Base-by-base conservation (phyloP, 176 grass and related monocot genomes). In the Cenchrus americanus region DNA sequence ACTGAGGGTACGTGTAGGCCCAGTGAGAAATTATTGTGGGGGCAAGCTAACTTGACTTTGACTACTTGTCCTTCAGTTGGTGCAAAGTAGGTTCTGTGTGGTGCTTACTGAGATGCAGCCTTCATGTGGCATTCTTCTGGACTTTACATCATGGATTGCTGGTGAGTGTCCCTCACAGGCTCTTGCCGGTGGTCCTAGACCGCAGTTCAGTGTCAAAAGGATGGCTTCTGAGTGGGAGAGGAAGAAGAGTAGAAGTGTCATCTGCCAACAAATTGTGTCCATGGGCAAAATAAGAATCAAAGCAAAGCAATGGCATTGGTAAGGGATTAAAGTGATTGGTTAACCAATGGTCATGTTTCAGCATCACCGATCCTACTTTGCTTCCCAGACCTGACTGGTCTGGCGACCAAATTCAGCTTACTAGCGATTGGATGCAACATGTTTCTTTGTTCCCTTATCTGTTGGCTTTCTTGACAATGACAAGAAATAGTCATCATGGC, bases 151-250 rank as follows among this genome's bases (percentile, higher is more conserved):
- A 46, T 78, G 73, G 55, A 82, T 86, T 69, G 47, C 47, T 85
- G 30, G 54, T 82, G 46, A 83, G 55, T 82, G 71, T 82, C 64
- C 64, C 59, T 71, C 12, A 23, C 54, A 70, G 80, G 77, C 71
- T 75, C 83, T 71, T 89, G 71, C 83, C 7, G 55, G 71, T 86
- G 88, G 71, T 77, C 88, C 88, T 70, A 40, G 53, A 76, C 73
- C n/a, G 18, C 62, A 5, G 14, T 53, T 69, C 62, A 69, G 55
- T 84, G 37, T 14, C 44, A 62, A 70, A 80, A 70, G n/a, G 53
- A 21, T 62, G 14, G 44, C 54, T 26, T 86, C 47, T 81, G 40
- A 58, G 69, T 73, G 24, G 27, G 7, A 19, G 23, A 34, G 40
- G 48, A 37, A 47, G 15, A 57, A 57, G 7, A 17, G 78, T 58